These are phyloP conservation scores for Pisolithus tinctorius DNA, from an alignment of 768 basidiomycete species.

Conservation along the genomic window DNA sequence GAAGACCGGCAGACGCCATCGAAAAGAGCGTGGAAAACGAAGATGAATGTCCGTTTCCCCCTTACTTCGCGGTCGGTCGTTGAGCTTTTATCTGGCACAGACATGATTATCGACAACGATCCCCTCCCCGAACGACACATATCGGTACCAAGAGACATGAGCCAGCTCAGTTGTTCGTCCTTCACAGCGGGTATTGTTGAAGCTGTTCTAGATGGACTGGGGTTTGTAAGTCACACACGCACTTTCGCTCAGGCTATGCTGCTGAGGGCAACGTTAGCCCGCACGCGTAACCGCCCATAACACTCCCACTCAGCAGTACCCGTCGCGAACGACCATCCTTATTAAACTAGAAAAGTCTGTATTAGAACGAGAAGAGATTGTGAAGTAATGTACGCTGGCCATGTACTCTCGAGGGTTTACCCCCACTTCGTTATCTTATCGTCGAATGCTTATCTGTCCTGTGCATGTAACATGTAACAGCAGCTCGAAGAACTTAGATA, in stretches of 20 bases:
- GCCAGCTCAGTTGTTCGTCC: conserved; percentile 92
- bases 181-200: conserved; percentile 97
- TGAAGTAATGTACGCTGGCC: conserved; percentile 45
- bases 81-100: conserved; percentile 32
- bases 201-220: conserved; percentile 89
- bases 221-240: conserved; percentile 63
- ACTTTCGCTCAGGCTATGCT: not conserved
- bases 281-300: conserved; percentile 95
- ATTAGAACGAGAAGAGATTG: conserved; percentile 86
- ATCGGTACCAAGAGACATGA: conserved; percentile 92
- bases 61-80: not conserved
- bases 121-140: conserved; percentile 88
- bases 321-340: conserved; percentile 88
- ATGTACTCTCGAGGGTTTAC: not conserved
- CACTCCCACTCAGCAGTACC: conserved; percentile 75
- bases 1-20: conserved; percentile 88
- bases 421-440: not conserved
- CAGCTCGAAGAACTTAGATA: not conserved
- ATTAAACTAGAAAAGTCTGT: conserved; percentile 95
- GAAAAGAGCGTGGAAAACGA: conserved; percentile 95
- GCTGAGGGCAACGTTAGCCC: conserved; percentile 48
- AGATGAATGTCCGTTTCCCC: conserved; percentile 72
- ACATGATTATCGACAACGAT: conserved; percentile 98
- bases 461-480: not conserved
- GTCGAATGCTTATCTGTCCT: not conserved